Evolutionary conservation across 164 flowering plant genomes (phyloP), one percentile per base, ranked within the genome.

Genomic region (Santalum album): DNA sequence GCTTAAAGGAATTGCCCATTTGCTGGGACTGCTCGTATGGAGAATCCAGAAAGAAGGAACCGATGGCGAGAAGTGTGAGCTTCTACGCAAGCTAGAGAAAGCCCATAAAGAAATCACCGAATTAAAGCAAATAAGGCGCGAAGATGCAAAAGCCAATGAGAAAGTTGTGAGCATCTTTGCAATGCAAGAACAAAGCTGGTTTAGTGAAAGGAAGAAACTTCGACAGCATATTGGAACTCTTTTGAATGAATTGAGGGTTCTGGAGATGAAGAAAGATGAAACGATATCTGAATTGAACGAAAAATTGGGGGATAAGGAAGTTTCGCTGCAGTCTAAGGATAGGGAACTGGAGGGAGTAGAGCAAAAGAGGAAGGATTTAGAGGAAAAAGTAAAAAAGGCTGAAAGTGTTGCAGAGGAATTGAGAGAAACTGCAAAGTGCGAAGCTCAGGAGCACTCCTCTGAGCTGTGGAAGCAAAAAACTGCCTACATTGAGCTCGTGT

Each of bases 81-180:
- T 82, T 64, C 52, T 71, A 17, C 60, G 48, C 11, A 78, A 75
- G 77, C 78, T 84, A 1, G 68, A 81, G 69, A 56, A 46, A 57
- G 81, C 84, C 6, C 74, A 79, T 56, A 74, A 58, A 49, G 86
- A 82, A 64, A 65, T 82, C 18, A 75, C 55, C 23, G 83, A 80
- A 55, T 62, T 94, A 77, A 85, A 82, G 74, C 76, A 54, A 42
- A 62, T 53, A 53, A 74, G 99, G 61, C 78, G 68, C 3, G 99
- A 94, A 57, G 96, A 94, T 61, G 96, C 83, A 5, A 87, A 74
- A 57, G 99, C 97, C 6, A 94, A 89, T 58, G 96, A 89, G 80
- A 89, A 81, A 57, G 99, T 94, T 20, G 95, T 77, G 26, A 35
- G 90, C 45, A 89, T 94, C 57, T 82, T 69, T 54, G 90, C 97